Evolutionary conservation across 164 flowering plant species (phyloP), one percentile per base, ranked within the genome.

Genomic region (Vitis riparia): DNA sequence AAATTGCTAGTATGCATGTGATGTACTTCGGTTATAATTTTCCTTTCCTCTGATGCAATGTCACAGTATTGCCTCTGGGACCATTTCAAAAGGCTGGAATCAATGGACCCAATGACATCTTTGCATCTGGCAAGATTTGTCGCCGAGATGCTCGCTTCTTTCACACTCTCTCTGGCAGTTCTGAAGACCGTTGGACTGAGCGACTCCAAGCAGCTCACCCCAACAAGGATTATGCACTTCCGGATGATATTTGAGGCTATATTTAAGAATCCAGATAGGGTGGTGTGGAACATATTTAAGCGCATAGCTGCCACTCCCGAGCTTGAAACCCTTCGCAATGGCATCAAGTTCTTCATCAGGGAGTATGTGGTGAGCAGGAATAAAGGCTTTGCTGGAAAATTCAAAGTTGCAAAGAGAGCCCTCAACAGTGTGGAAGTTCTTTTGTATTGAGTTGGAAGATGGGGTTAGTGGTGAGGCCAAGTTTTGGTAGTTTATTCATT

Each of bases 41-140:
- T 64, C 7, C 52, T 23, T 51, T 60, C 23, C 12, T 50, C 3
- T 63, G 9, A 9, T 67, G 2, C 56, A 50, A 55, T 64, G 69
- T 57, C 16, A 30, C 97, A 96, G 99, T 93, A 76, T 75, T 92
- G 97, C 77, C 64, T 96, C 9, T 96, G 99, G 99, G 99, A 96
- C 71, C 91, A 89, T 65, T 93, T 83, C 85, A 92, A 92, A 73
- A 91, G 87, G 69, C 76, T 96, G 55, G 98, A 96, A 59, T 76
- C 92, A 9, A 91, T 89, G 91, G 74, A 79, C 66, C 77, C 88
- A 49, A 64, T 62, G n/a, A 88, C 86, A 75, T 88, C 91, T 14
- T 83, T 83, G 90, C 90, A 91, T 68, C 87, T 95, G 0, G 85
- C 99, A 16, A 89, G 82, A 74, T 93, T 93, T 77, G 77, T 77